Base-by-base conservation (phyloP, 2,329 filamentous ascomycete genomes). In the Fusarium sp. region DNA sequence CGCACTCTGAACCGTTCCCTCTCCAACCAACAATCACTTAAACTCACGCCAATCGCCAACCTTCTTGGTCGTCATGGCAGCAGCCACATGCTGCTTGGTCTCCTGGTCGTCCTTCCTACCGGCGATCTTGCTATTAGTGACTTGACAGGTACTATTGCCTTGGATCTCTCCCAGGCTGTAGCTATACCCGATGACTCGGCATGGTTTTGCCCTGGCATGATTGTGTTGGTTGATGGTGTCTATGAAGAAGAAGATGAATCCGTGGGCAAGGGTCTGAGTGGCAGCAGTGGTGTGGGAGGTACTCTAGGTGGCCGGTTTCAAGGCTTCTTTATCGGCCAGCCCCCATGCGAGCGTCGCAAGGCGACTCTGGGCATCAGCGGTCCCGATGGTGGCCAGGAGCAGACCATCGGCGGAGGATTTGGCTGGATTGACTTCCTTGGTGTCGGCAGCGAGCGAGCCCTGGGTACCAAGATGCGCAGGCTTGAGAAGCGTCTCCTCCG, bases 361-460 rank as follows among this genome's bases (percentile, higher is more conserved):
- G 85, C 87, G 11, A 95, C 93, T 0, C 80, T 97, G 4, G 93
- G 93, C 9, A 86, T 91, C 45, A 85, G 82, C 52, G 84, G 82
- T 13, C 82, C 79, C 2, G 85, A 88, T 22, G 81, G 82, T n/a
- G 82, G 83, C 10, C 77, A 80, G 19, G 84, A 86, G 57, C 81
- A 86, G 60, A 88, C 85, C 35, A 86, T 91, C 38, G 90, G 89
- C 26, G 91, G 91, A 55, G 92, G 91, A 1, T 97, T 98, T 72
- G 95, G 95, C 39, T 99, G 95, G 93, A 93, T 97, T 49, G 95
- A 98, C 75, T 99, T 98, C 72, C 81, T 98, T 2, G 95, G 94
- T 6, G 86, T 95, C 1, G 94, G 94, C 32, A 96, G 92, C 70
- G 92, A 97, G 75, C 89, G 93, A 41, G 93, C 92, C 7, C 86